phyloP scores from a whole-genome alignment of 768 basidiomycete species.

The Hebeloma cylindrosporum region DNA sequence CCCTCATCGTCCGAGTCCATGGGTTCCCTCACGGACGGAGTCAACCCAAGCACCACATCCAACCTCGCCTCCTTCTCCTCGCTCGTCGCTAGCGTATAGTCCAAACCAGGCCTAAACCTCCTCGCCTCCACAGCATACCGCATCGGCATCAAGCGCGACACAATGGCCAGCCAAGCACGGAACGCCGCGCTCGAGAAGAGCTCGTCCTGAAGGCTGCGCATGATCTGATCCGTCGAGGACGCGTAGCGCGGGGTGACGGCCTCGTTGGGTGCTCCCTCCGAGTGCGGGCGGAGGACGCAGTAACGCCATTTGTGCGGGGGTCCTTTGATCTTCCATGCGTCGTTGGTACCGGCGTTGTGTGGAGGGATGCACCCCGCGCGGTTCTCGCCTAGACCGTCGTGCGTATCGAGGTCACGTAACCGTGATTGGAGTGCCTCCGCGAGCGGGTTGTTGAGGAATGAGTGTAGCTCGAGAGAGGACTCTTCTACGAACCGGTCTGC shows the following conservation, averaged over 20 bases:
- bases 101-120: constrained; percentile 88
- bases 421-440: constrained; percentile 65
- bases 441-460: constrained; percentile 74
- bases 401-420: constrained; percentile 60
- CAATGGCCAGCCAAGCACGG: constrained; percentile 82
- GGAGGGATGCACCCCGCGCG: constrained; percentile 58
- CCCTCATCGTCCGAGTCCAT: constrained; percentile 26
- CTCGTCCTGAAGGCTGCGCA: constrained; percentile 71
- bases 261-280: constrained; percentile 37
- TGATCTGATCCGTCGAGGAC: constrained; percentile 53
- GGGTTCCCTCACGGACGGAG: constrained; percentile 56
- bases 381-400: constrained; percentile 59
- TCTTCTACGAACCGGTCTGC: constrained; percentile 80
- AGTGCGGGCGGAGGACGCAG: constrained; percentile 56
- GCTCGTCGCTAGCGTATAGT: constrained; percentile 92
- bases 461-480: constrained; percentile 85
- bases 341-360: constrained; percentile 62
- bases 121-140: constrained; percentile 77
- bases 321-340: constrained; percentile 72
- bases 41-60: constrained; percentile 85
- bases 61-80: constrained; percentile 79
- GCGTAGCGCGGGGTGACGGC: constrained; percentile 54
- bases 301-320: constrained; percentile 97
- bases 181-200: constrained; percentile 82
- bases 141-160: constrained; percentile 72